phyloP scores from a whole-genome alignment of 345 rosid species.

The Eutrema heterophyllum region DNA sequence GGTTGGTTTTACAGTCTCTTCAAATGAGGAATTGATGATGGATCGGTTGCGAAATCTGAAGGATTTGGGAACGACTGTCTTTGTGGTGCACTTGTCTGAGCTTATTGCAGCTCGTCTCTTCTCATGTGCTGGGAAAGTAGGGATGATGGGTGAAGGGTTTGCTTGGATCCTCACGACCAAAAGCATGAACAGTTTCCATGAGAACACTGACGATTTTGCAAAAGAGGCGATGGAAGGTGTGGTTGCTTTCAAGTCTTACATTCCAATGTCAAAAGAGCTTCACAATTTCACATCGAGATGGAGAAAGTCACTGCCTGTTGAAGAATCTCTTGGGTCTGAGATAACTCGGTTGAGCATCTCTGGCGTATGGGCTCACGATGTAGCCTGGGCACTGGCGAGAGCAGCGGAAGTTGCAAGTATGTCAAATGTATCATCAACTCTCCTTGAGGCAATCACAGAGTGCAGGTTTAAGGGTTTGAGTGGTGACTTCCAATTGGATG shows the following conservation, averaged over 20 bases:
- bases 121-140: conserved; percentile 13
- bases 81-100: conserved; percentile 27
- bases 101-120: conserved; percentile 21
- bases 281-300: conserved; percentile 27
- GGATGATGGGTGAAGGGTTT: conserved; percentile 36
- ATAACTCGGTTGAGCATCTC: conserved; percentile 8
- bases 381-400: conserved; percentile 21
- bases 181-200: conserved; percentile 7
- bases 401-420: conserved; percentile 21
- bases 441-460: conserved; percentile 21
- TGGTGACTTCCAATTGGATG: conserved; percentile 25
- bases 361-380: conserved; percentile 36
- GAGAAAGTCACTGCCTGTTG: background rate
- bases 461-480: conserved; percentile 29
- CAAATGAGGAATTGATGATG: background rate
- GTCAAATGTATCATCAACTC: conserved; percentile 10
- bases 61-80: conserved; percentile 1
- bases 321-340: background rate
- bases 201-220: background rate
- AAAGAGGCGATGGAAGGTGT: conserved; percentile 40
- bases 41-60: conserved; percentile 12
- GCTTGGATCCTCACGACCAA: conserved; percentile 36
- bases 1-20: conserved; percentile 20
- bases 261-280: conserved; percentile 34
- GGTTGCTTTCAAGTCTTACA: conserved; percentile 32